These are phyloP conservation scores for Plenodomus biglobosus DNA, from an alignment of 2,329 filamentous ascomycete species.

Conservation along the genomic window DNA sequence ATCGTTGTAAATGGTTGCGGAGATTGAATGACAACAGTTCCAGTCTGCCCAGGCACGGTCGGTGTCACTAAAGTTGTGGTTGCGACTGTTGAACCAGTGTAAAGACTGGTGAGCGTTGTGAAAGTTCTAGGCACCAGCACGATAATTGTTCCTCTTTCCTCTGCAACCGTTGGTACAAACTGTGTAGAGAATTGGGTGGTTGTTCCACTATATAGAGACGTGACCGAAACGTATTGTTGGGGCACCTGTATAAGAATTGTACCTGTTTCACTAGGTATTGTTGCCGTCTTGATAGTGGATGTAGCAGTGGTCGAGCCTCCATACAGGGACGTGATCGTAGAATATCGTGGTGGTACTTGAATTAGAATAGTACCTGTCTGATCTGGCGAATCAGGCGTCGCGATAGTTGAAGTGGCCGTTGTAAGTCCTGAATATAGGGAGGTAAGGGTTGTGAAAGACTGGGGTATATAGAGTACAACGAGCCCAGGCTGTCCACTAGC, in stretches of 20 bases:
- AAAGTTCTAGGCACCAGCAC: not conserved
- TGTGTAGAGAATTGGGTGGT: not conserved
- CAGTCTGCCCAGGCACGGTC: too few relatives aligned
- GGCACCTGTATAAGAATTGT: not conserved
- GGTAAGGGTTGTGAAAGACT: not conserved
- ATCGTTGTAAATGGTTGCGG: too few relatives aligned
- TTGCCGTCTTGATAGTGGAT: not conserved
- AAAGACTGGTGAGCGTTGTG: not conserved
- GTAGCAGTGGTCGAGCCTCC: not conserved
- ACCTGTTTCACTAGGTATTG: not conserved
- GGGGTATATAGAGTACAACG: not conserved
- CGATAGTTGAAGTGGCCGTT: not conserved
- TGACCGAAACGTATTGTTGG: not conserved
- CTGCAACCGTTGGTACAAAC: not conserved
- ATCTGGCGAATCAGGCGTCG: not conserved
- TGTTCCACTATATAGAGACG: not conserved
- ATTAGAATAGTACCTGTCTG: conserved; percentile 1
- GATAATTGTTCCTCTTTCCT: not conserved
- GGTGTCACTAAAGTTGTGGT: not conserved
- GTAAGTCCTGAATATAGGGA: not conserved
- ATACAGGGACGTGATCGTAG: conserved; percentile 1
- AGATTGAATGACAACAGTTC: too few relatives aligned
- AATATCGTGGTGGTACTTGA: not conserved
- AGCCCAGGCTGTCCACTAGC: not conserved
- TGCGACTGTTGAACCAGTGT: not conserved